Evolutionary conservation across 1,284 basidiomycete species (phyloP).

Genomic region (Sanghuangporus weigelae): DNA sequence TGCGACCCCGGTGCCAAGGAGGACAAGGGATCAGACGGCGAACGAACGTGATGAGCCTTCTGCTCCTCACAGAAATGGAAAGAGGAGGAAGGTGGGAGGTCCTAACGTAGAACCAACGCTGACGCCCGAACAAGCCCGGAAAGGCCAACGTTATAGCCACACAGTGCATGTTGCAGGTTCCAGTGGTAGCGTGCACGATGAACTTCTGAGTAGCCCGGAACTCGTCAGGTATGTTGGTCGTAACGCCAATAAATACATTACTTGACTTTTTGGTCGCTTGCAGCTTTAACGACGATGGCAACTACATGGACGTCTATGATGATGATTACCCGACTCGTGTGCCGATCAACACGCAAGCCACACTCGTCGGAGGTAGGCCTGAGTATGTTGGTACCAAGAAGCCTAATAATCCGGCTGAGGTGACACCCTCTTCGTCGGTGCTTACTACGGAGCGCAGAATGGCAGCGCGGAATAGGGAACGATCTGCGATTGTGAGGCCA

Average conservation of each 20-base stretch:
- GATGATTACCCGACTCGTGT: background rate
- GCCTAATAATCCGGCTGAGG: background rate
- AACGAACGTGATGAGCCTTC: no score
- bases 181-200: no score
- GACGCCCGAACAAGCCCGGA: background rate
- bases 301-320: background rate
- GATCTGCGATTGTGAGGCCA: background rate
- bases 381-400: background rate
- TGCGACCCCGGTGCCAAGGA: background rate
- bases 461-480: background rate
- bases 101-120: background rate
- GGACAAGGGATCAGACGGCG: no score
- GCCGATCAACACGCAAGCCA: constrained; percentile 2
- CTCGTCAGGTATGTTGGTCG: no score
- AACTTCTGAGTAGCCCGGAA: no score
- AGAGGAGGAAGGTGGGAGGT: background rate
- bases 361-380: background rate
- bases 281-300: background rate
- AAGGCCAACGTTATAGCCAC: background rate
- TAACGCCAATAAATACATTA: no score
- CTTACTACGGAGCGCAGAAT: background rate
- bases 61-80: background rate
- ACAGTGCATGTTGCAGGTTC: background rate
- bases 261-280: no score
- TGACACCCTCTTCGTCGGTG: background rate